A percentile compares a stretch with the other conserved stretches of the same genome.
Evolutionary conservation across 768 basidiomycete genomes (phyloP).

Genomic region (Leccinellum albellum): DNA sequence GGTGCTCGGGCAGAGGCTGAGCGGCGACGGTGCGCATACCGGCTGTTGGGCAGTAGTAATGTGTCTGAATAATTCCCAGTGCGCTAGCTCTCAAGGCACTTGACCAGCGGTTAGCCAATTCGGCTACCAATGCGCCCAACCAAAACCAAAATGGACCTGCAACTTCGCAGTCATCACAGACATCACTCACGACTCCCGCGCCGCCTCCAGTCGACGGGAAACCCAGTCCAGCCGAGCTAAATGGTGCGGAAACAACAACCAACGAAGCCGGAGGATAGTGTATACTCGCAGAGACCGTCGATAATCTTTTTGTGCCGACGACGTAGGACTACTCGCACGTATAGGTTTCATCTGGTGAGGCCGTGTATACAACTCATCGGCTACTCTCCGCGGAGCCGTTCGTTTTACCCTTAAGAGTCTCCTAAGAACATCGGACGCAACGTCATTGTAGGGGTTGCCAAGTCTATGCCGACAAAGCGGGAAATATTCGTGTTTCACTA

Average conservation of each 20-base stretch:
- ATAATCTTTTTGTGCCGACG: not conserved
- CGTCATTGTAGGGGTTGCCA: slow-evolving; percentile 46
- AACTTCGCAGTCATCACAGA: slow-evolving; percentile 25
- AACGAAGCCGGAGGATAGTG: slow-evolving; percentile 24
- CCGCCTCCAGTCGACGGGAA: slow-evolving; percentile 33
- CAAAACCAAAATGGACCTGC: slow-evolving; percentile 31
- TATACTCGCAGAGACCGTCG: slow-evolving; percentile 7
- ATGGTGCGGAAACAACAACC: slow-evolving; percentile 13
- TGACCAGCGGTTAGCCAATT: slow-evolving; percentile 84
- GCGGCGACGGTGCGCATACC: slow-evolving; percentile 68
- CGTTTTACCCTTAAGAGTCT: slow-evolving; percentile 24
- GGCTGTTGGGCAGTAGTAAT: not conserved
- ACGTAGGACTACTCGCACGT: slow-evolving; percentile 2
- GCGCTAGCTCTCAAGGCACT: slow-evolving; percentile 96
- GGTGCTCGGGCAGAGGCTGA: slow-evolving; percentile 95
- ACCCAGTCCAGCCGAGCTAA: slow-evolving; percentile 19
- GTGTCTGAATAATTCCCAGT: slow-evolving; percentile 38
- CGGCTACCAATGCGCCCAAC: slow-evolving; percentile 30
- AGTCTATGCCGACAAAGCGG: slow-evolving; percentile 60
- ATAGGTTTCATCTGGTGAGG: slow-evolving; percentile 61
- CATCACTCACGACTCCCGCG: slow-evolving; percentile 28
- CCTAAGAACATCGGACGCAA: slow-evolving; percentile 27
- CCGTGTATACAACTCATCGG: slow-evolving; percentile 57
- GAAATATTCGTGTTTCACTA: slow-evolving; percentile 70
- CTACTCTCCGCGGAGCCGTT: slow-evolving; percentile 36